phyloP scores from a whole-genome alignment of 768 basidiomycete species.

The Boletus bicolor region DNA sequence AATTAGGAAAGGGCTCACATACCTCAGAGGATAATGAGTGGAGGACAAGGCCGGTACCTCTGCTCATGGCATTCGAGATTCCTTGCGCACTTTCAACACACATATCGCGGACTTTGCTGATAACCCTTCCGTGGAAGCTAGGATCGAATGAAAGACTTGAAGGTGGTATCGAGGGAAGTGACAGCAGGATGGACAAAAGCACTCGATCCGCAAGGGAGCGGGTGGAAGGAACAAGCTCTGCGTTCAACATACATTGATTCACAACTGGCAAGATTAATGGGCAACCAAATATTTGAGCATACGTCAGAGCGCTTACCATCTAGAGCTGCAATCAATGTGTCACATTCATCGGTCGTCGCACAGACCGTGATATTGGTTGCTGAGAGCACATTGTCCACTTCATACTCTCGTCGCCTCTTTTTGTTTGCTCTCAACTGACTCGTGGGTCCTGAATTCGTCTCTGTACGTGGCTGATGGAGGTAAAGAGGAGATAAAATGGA shows the following conservation, averaged over 20 bases:
- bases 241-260: slow-evolving; percentile 44
- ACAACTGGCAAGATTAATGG: slow-evolving; percentile 42
- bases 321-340: slow-evolving; percentile 50
- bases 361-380: slow-evolving; percentile 45
- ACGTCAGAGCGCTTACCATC: slow-evolving; percentile 45
- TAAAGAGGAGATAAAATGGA: slow-evolving; percentile 49
- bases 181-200: slow-evolving; percentile 53
- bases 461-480: slow-evolving; percentile 34
- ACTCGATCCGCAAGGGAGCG: slow-evolving; percentile 60
- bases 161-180: slow-evolving; percentile 53
- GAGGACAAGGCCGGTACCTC: slow-evolving; percentile 55
- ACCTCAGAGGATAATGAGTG: slow-evolving; percentile 36
- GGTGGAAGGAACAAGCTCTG: slow-evolving; percentile 48
- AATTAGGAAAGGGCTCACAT: slow-evolving; percentile 10
- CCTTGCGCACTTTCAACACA: slow-evolving; percentile 52
- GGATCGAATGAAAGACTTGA: slow-evolving; percentile 53
- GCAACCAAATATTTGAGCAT: not conserved
- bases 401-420: slow-evolving; percentile 67
- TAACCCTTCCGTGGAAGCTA: slow-evolving; percentile 44
- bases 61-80: slow-evolving; percentile 57
- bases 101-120: slow-evolving; percentile 44
- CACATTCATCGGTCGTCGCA: slow-evolving; percentile 46
- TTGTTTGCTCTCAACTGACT: slow-evolving; percentile 51
- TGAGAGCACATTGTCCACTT: slow-evolving; percentile 73
- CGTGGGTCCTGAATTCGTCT: slow-evolving; percentile 20